Conservation (phyloP, 768 basidiomycete species). For the Heimioporus sp. region DNA sequence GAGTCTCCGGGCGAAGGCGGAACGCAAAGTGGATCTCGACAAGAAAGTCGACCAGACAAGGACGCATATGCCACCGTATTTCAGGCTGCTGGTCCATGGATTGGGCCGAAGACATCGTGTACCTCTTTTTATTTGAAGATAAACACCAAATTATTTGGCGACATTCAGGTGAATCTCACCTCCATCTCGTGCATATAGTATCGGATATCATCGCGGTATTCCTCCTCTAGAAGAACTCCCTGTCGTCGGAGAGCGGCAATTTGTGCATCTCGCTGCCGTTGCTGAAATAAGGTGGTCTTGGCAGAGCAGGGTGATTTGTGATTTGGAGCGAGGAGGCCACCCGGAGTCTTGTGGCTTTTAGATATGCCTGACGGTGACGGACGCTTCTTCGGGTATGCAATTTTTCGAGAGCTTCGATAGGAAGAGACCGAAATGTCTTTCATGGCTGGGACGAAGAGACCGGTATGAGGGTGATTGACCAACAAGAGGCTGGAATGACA, state of each 20-base stretch:
- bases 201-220: slow-evolving; percentile 91
- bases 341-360: slow-evolving; percentile 61
- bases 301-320: slow-evolving; percentile 67
- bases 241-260: slow-evolving; percentile 67
- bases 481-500: slow-evolving; percentile 39
- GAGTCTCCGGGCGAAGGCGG: slow-evolving; percentile 95
- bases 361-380: slow-evolving; percentile 79
- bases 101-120: slow-evolving; percentile 86
- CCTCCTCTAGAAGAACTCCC: slow-evolving; percentile 85
- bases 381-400: slow-evolving; percentile 80
- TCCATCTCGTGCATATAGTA: slow-evolving; percentile 98
- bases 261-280: slow-evolving; percentile 69
- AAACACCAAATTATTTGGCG: slow-evolving; percentile 1
- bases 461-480: slow-evolving; percentile 38
- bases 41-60: slow-evolving; percentile 97
- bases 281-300: slow-evolving; percentile 57
- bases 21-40: slow-evolving; percentile 99
- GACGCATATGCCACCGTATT: slow-evolving; percentile 99
- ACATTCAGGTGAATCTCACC: slow-evolving; percentile 51
- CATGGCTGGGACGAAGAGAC: slow-evolving; percentile 48
- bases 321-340: slow-evolving; percentile 42
- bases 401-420: slow-evolving; percentile 58
- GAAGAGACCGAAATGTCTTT: slow-evolving; percentile 68
- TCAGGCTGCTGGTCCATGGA: slow-evolving; percentile 99
- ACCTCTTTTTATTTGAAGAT: slow-evolving; percentile 46